Evolutionary conservation across 306 rosid species (phyloP).

Genomic region (Vigna nakashimae): DNA sequence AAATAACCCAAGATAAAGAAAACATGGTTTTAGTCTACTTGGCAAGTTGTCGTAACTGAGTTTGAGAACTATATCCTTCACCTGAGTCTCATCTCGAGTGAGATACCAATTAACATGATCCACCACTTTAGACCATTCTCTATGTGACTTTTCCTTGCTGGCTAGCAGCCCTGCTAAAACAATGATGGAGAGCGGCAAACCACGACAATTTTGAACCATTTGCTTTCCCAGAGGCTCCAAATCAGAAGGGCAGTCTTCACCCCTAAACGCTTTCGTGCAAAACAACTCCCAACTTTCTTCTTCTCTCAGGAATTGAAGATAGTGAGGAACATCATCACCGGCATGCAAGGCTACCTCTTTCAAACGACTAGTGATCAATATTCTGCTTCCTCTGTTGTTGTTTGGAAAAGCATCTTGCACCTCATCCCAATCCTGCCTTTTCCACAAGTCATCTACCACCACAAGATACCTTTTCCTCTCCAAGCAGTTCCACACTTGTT

Average conservation of each 20-base stretch:
- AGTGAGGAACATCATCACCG: conserved; percentile 8
- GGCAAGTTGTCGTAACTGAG: conserved; percentile 40
- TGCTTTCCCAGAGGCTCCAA: conserved; percentile 15
- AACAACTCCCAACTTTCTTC: conserved; percentile 49
- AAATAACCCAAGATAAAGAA: conserved; percentile 40
- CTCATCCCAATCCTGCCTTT: conserved; percentile 23
- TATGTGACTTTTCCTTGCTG: conserved; percentile 27
- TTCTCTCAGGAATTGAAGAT: conserved; percentile 7
- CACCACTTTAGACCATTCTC: conserved; percentile 37
- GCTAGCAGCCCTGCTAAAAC: conserved; percentile 40
- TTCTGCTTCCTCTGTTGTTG: conserved; percentile 25
- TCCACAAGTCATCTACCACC: conserved; percentile 38
- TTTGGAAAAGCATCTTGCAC: conserved; percentile 21
- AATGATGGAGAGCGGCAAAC: conserved; percentile 39
- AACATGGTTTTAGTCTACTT: conserved; percentile 36
- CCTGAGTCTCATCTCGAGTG: conserved; percentile 35
- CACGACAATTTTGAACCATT: conserved; percentile 30
- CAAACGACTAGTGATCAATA: conserved; percentile 42
- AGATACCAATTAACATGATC: conserved; percentile 40
- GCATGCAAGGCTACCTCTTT: conserved; percentile 26
- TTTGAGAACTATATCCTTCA: conserved; percentile 40
- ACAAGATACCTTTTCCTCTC: conserved; percentile 17
- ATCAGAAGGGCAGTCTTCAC: conserved; percentile 18
- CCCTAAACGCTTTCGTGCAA: conserved; percentile 32
- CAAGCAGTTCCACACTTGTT: not conserved